Base-by-base conservation (phyloP, 805 yeast genomes). In the Priceomyces fermenticarens region DNA sequence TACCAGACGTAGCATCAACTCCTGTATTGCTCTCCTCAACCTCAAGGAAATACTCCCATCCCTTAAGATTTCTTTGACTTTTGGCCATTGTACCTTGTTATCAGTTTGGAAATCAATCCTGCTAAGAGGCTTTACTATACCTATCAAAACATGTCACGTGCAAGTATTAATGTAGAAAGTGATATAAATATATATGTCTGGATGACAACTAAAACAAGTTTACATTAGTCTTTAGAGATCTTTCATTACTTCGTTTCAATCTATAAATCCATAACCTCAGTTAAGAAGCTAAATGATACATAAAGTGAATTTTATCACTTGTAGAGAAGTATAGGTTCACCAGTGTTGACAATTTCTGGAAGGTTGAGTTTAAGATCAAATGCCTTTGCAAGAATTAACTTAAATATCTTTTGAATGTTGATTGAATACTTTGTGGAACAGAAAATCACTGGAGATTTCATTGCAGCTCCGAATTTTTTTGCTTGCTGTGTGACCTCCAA, bases 371-470 rank as follows among this genome's bases (percentile, higher is more conserved):
- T 81, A 52, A 91, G 68, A 58, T 89, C 96, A 60, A 91, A 91
- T 3, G 95, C 93, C 59, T 89, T 90, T 17, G 96, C 84, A 33
- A 91, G 77, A 20, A 91, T 83, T 31, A 91, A 80, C 62, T 93
- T 93, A 71, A 91, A 91, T 20, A 91, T 88, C 65, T 90, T 90
- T 58, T 90, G 97, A 15, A 91, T 86, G 52, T 91, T 93, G 46
- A 93, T 87, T 2, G 97, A 88, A 51, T 87, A 91, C 51, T 89
- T 80, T 0, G 98, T 87, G 7, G 97, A 90, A 52, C 95, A 85
- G 62, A 91, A 93, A 5, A 91, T 77, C 40, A 91, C 72, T 8
- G 81, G 81, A 3, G 96, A 85, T 53, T 81, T 83, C 96, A 91
- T 89, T 23, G 93, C 95, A 52, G 72, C 76, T 10, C 97, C 96